Conservation (phyloP, 768 basidiomycete genomes). For the Boletales sp. region DNA sequence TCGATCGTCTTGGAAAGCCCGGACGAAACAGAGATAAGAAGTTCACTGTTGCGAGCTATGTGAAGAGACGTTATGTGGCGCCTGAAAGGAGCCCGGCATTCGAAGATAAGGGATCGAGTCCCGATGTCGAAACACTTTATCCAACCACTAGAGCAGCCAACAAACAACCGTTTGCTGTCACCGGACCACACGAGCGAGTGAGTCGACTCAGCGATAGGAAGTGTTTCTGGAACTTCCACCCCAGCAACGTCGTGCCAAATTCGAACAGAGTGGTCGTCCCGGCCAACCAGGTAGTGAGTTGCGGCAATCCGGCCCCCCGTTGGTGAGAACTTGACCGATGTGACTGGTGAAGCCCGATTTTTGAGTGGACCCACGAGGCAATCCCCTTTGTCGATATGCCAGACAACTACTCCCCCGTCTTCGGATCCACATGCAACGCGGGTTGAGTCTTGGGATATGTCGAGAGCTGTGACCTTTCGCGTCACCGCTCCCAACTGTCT, state of each 20-base stretch:
- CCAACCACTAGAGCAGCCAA: slow-evolving; percentile 7
- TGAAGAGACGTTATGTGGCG: slow-evolving; percentile 8
- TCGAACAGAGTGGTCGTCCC: not conserved
- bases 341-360: slow-evolving; percentile 1
- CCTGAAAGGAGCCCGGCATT: not conserved
- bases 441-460: slow-evolving; percentile 6
- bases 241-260: slow-evolving; percentile 15
- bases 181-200: slow-evolving; percentile 15
- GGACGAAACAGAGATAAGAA: slow-evolving; percentile 10
- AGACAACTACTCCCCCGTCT: slow-evolving; percentile 4
- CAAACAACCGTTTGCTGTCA: slow-evolving; percentile 13
- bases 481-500: not conserved
- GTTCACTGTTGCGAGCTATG: not conserved
- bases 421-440: slow-evolving; percentile 3
- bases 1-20: slow-evolving; percentile 2
- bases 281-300: not conserved
- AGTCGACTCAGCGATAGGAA: not conserved
- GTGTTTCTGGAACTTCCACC: not conserved
- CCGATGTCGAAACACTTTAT: slow-evolving; percentile 10
- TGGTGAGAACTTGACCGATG: slow-evolving; percentile 17
- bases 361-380: slow-evolving; percentile 1
- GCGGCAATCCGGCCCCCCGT: slow-evolving; percentile 9
- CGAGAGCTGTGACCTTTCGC: slow-evolving; percentile 4
- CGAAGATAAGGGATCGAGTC: not conserved
- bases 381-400: not conserved